Evolutionary conservation across 2,329 filamentous ascomycete genomes (phyloP).

Genomic region (Calycina marina): DNA sequence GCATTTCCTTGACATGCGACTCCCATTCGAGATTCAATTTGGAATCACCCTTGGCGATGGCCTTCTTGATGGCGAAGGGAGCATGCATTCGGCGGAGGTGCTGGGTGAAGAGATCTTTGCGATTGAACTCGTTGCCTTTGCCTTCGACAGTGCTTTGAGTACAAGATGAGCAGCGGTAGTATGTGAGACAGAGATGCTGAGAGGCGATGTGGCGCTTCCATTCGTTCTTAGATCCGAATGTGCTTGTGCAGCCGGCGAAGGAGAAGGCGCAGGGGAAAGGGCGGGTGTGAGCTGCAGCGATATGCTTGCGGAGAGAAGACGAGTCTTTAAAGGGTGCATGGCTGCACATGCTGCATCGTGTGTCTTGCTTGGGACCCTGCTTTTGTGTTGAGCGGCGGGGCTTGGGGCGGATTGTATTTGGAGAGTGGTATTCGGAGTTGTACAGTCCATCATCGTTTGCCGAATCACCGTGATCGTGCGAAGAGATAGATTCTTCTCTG

Average conservation of each 20-base stretch:
- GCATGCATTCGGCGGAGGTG: slow-evolving; percentile 91
- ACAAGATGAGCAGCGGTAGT: slow-evolving; percentile 49
- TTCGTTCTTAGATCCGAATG: slow-evolving; percentile 87
- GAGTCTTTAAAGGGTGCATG: slow-evolving; percentile 54
- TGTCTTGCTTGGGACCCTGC: slow-evolving; percentile 39
- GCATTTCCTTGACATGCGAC: slow-evolving; percentile 52
- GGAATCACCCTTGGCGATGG: slow-evolving; percentile 40
- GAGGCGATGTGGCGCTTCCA: slow-evolving; percentile 93
- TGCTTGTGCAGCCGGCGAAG: slow-evolving; percentile 68
- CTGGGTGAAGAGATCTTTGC: slow-evolving; percentile 91
- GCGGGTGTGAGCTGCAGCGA: slow-evolving; percentile 52
- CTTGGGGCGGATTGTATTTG: slow-evolving; percentile 20
- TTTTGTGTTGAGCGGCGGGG: slow-evolving; percentile 22
- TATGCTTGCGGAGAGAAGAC: slow-evolving; percentile 50
- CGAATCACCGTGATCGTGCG: slow-evolving; percentile 26
- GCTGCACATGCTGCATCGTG: slow-evolving; percentile 44
- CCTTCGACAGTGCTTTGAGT: slow-evolving; percentile 37
- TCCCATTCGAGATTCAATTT: slow-evolving; percentile 50
- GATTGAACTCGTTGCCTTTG: slow-evolving; percentile 65
- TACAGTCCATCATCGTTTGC: slow-evolving; percentile 27
- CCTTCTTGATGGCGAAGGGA: slow-evolving; percentile 46
- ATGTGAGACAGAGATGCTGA: slow-evolving; percentile 64
- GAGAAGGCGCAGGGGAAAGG: slow-evolving; percentile 79
- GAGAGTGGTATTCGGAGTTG: slow-evolving; percentile 22
- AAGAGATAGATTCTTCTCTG: slow-evolving; percentile 29